These are phyloP conservation scores for Termitomyces sp. DNA, from an alignment of 768 basidiomycete species.

Conservation along the genomic window DNA sequence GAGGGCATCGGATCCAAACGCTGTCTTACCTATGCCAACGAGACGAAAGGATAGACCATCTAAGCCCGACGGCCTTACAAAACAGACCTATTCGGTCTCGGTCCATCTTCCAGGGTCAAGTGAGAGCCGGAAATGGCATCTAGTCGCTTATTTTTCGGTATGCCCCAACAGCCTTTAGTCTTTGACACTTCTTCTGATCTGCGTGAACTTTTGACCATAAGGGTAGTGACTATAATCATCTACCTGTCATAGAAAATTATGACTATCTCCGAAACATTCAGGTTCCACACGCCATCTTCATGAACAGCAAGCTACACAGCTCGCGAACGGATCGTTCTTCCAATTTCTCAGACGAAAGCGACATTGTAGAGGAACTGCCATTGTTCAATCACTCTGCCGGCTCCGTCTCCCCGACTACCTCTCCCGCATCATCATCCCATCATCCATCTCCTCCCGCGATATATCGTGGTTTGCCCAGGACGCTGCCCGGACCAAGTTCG, in stretches of 20 bases:
- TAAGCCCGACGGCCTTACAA: slow-evolving; percentile 78
- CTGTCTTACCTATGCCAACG: slow-evolving; percentile 53
- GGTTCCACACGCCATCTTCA: slow-evolving; percentile 69
- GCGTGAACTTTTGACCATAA: slow-evolving; percentile 20
- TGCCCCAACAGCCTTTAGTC: slow-evolving; percentile 17
- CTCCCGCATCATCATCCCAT: not conserved
- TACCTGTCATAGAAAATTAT: slow-evolving; percentile 74
- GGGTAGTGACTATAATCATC: slow-evolving; percentile 65
- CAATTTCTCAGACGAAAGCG: slow-evolving; percentile 44
- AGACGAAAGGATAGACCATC: slow-evolving; percentile 76
- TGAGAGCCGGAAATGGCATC: slow-evolving; percentile 73
- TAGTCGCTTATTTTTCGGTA: slow-evolving; percentile 81
- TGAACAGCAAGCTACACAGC: slow-evolving; percentile 58
- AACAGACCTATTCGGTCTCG: slow-evolving; percentile 81
- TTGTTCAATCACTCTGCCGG: slow-evolving; percentile 12
- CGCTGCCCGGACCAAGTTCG: slow-evolving; percentile 1
- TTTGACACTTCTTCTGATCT: slow-evolving; percentile 3
- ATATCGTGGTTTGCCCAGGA: slow-evolving; percentile 7
- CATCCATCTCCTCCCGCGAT: slow-evolving; percentile 11
- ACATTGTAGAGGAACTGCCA: slow-evolving; percentile 31
- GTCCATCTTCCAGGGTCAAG: slow-evolving; percentile 59
- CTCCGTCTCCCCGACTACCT: not conserved
- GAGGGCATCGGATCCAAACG: slow-evolving; percentile 58
- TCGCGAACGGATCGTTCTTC: slow-evolving; percentile 39
- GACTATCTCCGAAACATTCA: slow-evolving; percentile 66